These are phyloP conservation scores for Annona squamosa DNA, from an alignment of 164 flowering plant species.

Conservation along the genomic window DNA sequence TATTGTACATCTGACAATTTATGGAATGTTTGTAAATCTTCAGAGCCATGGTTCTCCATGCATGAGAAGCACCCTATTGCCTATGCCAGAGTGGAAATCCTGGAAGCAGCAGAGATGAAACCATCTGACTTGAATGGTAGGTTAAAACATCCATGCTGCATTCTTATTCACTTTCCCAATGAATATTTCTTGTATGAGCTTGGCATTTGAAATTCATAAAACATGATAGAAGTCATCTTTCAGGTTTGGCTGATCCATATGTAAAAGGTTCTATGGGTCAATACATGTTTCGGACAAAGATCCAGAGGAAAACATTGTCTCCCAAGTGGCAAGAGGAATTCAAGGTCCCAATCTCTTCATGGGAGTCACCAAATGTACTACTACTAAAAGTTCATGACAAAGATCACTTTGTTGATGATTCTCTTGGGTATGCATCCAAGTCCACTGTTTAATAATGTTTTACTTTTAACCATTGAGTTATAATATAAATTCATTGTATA, in stretches of 20 bases:
- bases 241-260: slow-evolving; percentile 99
- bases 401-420: slow-evolving; percentile 74
- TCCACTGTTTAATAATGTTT: not conserved
- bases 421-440: slow-evolving; percentile 62
- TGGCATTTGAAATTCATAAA: not conserved
- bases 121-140: slow-evolving; percentile 90
- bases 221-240: slow-evolving; percentile 15
- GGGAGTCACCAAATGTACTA: slow-evolving; percentile 70
- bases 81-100: slow-evolving; percentile 66
- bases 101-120: slow-evolving; percentile 85
- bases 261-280: slow-evolving; percentile 85
- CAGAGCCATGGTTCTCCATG: slow-evolving; percentile 74
- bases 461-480: not conserved
- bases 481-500: too few relatives aligned
- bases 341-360: slow-evolving; percentile 67
- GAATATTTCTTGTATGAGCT: not conserved
- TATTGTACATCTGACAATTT: not conserved
- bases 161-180: not conserved
- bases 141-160: slow-evolving; percentile 5
- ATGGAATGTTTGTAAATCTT: not conserved
- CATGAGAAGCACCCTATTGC: slow-evolving; percentile 77
- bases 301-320: slow-evolving; percentile 60
- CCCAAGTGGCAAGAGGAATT: slow-evolving; percentile 97
- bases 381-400: slow-evolving; percentile 83
- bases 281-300: slow-evolving; percentile 68